Evolutionary conservation across 2,329 filamentous ascomycete species (phyloP), one percentile per base, ranked within the genome.

Genomic region (Didymella lethalis): DNA sequence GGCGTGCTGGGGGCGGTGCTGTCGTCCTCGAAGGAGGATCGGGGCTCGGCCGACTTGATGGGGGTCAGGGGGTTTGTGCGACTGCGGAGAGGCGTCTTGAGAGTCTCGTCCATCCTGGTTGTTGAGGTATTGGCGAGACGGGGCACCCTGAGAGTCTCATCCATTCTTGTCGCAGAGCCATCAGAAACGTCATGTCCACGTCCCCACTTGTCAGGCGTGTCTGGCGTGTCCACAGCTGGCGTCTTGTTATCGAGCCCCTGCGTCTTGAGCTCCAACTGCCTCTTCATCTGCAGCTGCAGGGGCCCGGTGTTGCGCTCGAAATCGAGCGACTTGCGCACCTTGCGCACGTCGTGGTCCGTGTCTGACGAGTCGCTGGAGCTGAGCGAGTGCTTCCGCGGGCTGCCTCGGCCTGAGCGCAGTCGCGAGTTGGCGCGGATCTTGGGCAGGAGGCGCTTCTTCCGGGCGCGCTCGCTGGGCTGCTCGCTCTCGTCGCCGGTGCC

Each of bases 281-380:
- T 65, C 45, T 77, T 73, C 72, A 83, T 78, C 48, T 81, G 80
- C 25, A 78, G 69, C 51, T 80, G 78, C 23, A 84, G 70, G 6
- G 82, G 80, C 7, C 80, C 81, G 20, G 75, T 80, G 48, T 83
- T 82, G 50, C 79, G 74, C 16, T 78, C 75, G 16, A 70, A 66
- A 14, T 77, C 74, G 16, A 62, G 65, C 10, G 86, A 87, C 11
- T 81, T 80, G 51, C 80, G 82, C 48, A 83, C 82, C 29, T 84
- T 81, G 47, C 81, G 59, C 64, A 83, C 82, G 45, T 82, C 82
- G 47, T 85, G 81, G 18, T 82, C 75, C 4, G 72, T 77, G 26
- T 70, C 74, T 11, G 76, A 78, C 1, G 70, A 67, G 31, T 74
- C 72, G 2, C 71, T 70, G 43, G 70, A 64, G 20, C 68, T 75